These are phyloP conservation scores for Ceriops tagal DNA, from an alignment of 345 rosid species.

Conservation along the genomic window DNA sequence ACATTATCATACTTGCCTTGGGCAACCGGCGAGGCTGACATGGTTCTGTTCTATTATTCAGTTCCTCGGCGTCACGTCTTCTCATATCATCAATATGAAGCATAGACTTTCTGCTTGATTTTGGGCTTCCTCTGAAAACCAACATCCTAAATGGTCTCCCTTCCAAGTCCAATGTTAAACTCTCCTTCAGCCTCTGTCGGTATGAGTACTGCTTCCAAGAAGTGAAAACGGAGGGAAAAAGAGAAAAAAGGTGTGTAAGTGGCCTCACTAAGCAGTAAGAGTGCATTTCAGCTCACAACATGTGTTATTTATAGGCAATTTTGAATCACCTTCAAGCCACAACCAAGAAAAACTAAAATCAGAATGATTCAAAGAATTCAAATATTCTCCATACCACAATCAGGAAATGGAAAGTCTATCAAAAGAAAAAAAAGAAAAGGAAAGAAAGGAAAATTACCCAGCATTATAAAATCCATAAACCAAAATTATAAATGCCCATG, in stretches of 20 bases:
- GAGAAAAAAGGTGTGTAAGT: background rate
- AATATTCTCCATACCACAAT: too few relatives aligned
- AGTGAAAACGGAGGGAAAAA: background rate
- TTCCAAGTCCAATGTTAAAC: slow-evolving; percentile 36
- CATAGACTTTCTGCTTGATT: slow-evolving; percentile 30
- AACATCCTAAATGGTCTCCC: slow-evolving; percentile 49
- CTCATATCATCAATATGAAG: slow-evolving; percentile 38
- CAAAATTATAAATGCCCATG: too few relatives aligned
- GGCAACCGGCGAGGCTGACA: slow-evolving; percentile 29
- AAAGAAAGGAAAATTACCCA: too few relatives aligned
- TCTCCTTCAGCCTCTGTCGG: slow-evolving; percentile 30
- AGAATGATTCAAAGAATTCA: too few relatives aligned
- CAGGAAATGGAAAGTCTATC: too few relatives aligned
- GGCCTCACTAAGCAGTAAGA: background rate
- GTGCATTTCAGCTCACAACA: too few relatives aligned
- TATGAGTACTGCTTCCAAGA: slow-evolving; percentile 34
- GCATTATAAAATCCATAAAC: too few relatives aligned
- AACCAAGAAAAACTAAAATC: too few relatives aligned
- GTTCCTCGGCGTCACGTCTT: slow-evolving; percentile 26
- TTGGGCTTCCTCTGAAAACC: slow-evolving; percentile 52
- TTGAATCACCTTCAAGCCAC: too few relatives aligned
- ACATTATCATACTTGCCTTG: slow-evolving; percentile 15
- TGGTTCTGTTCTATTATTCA: slow-evolving; percentile 8
- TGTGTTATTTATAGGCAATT: too few relatives aligned
- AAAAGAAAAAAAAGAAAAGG: too few relatives aligned